phyloP scores from a whole-genome alignment of 202 grass and related monocot genomes.

The Panicum virgatum region DNA sequence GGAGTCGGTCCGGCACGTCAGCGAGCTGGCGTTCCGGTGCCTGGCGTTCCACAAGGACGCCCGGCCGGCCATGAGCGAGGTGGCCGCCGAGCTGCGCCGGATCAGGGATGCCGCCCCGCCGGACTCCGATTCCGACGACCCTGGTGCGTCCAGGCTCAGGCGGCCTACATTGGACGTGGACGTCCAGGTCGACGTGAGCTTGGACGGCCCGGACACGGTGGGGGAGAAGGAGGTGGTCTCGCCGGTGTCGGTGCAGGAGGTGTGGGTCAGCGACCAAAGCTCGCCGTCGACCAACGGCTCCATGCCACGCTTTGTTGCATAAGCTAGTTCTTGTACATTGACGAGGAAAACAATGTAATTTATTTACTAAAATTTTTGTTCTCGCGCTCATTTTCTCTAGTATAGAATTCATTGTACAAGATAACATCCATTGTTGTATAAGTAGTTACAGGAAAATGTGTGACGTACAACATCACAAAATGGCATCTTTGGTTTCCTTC shows the following conservation, averaged over 20 bases:
- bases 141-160: background rate
- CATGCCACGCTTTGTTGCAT: constrained; percentile 31
- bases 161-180: background rate
- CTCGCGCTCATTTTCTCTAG: too few species aligned
- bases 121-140: background rate
- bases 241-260: constrained; percentile 65
- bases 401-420: background rate
- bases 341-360: constrained; percentile 13
- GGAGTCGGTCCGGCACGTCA: constrained; percentile 59
- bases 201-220: background rate
- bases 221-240: constrained; percentile 41
- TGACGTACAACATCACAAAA: background rate
- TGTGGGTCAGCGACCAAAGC: constrained; percentile 66
- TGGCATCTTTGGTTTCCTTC: background rate
- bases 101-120: constrained; percentile 54
- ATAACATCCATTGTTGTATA: background rate
- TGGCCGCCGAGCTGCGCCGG: constrained; percentile 53
- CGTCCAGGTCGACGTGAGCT: background rate
- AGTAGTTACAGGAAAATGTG: background rate
- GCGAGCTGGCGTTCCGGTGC: constrained; percentile 86
- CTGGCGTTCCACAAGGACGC: constrained; percentile 83
- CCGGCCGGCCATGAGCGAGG: constrained; percentile 82
- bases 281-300: constrained; percentile 64
- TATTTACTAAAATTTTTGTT: background rate
- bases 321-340: background rate